Percentiles rank a stretch among this genome's conserved stretches.
Conservation (phyloP, 352 stramenopile genomes). For the Pythium monospermum region DNA sequence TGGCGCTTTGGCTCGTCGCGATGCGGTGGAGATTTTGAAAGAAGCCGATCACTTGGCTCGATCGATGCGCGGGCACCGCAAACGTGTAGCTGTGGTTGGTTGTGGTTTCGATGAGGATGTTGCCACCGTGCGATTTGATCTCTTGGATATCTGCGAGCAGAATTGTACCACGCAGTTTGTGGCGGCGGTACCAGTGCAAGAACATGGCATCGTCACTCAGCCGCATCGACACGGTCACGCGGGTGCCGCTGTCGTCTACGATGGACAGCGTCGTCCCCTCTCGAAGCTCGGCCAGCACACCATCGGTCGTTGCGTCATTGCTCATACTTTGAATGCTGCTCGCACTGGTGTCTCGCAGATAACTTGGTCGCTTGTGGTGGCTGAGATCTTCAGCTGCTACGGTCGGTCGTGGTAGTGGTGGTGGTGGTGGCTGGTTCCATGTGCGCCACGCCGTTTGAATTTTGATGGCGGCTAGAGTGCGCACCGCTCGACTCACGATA, state of each 20-base stretch:
- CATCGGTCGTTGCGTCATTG: no score
- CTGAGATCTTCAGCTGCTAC: no score
- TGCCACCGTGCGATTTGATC: conserved; percentile 10
- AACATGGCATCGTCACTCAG: conserved; percentile 4
- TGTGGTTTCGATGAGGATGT: conserved; percentile 13
- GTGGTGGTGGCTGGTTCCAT: no score
- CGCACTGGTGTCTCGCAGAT: no score
- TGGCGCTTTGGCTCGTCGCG: background rate
- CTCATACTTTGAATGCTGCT: no score
- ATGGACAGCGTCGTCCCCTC: conserved; percentile 1
- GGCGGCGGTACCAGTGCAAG: conserved; percentile 10
- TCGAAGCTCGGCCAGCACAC: background rate
- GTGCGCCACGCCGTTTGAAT: conserved; percentile 14
- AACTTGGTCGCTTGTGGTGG: no score
- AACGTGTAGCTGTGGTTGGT: conserved; percentile 1
- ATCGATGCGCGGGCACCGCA: conserved; percentile 1
- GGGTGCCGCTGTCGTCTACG: conserved; percentile 7
- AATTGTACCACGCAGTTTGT: conserved; percentile 5
- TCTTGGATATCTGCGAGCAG: conserved; percentile 2
- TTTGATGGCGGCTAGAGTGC: background rate
- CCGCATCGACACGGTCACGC: conserved; percentile 6
- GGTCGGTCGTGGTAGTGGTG: no score
- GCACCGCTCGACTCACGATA: background rate
- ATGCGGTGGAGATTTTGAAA: conserved; percentile 18
- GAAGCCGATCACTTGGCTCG: conserved; percentile 12